A percentile compares a stretch with the other conserved stretches of the same genome.
Conservation (phyloP, 768 basidiomycete genomes). For the Lepiota venenata region DNA sequence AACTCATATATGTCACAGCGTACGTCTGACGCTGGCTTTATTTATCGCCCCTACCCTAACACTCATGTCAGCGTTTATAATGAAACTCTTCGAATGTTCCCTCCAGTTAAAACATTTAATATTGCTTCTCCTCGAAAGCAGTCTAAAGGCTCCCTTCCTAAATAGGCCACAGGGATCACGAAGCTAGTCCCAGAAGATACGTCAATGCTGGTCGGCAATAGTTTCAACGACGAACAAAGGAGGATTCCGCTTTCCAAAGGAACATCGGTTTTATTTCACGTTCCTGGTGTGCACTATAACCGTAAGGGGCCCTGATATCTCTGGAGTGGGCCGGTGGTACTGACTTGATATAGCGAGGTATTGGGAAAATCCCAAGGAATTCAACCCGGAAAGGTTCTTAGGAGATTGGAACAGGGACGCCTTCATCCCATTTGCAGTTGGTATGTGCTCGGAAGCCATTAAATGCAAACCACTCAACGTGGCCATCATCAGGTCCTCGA, state of each 20-base stretch:
- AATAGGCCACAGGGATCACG: conserved; percentile 41
- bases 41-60: background rate
- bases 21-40: conserved; percentile 18
- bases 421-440: conserved; percentile 14
- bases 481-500: conserved; percentile 29
- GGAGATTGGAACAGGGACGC: conserved; percentile 17
- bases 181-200: conserved; percentile 47
- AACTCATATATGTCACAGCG: conserved; percentile 37
- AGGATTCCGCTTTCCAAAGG: conserved; percentile 41
- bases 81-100: conserved; percentile 47
- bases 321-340: background rate
- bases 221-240: conserved; percentile 31
- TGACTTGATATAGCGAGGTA: conserved; percentile 38
- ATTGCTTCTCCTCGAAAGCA: conserved; percentile 18
- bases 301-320: background rate
- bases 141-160: conserved; percentile 19
- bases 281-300: conserved; percentile 7
- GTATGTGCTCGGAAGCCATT: background rate
- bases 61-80: conserved; percentile 37
- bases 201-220: conserved; percentile 28
- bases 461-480: background rate
- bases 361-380: conserved; percentile 50
- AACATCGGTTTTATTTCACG: conserved; percentile 27
- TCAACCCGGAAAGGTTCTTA: conserved; percentile 25
- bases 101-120: conserved; percentile 33